Evolutionary conservation across 805 yeast species (phyloP), one percentile per base, ranked within the genome.

Genomic region (Starmerella sp.): DNA sequence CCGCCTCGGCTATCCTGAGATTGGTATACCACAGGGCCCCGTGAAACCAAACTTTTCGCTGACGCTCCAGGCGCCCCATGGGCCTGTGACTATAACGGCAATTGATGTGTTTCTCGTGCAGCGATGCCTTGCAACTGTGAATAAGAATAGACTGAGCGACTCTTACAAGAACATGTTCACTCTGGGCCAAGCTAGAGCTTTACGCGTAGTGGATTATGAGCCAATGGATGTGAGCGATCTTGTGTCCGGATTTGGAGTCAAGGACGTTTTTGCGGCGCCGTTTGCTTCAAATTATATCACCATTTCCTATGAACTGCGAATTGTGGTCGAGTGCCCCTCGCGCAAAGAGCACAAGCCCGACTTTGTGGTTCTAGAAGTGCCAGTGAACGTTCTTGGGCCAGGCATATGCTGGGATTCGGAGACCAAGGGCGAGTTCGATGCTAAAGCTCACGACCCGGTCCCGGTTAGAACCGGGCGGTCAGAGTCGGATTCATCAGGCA

Each of bases 11-110:
- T 47, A 32, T 28, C 55, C 55, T 5, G 28, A 32, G 6, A 9
- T 5, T 10, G 55, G 55, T 5, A 30, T 53, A 8, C 48, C 55
- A 8, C 55, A 53, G 48, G 52, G 47, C 6, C 46, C 47, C 3
- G 6, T 46, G 10, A 34, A 22, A n/a, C 39, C 55, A 3, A 30
- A 53, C 9, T 47, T 37, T 34, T 11, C 51, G 4, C 32, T 53
- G 22, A 15, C n/a, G 29, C n/a, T 53, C 31, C 36, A 30, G 14
- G 36, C 52, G 10, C 45, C 34, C 2, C 1, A 9, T 1, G 38
- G 45, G 10, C 29, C 52, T 3, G 42, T 53, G 2, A 32, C 32
- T 7, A 48, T 53, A 9, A 14, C 31, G 14, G 37, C 17, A 9
- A n/a, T 47, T 30, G 28, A n/a, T 6, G 29, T 53, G 5, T 32